Evolutionary conservation across 2,329 filamentous ascomycete genomes (phyloP), one percentile per base, ranked within the genome.

Genomic region (Botryotinia narcissicola): DNA sequence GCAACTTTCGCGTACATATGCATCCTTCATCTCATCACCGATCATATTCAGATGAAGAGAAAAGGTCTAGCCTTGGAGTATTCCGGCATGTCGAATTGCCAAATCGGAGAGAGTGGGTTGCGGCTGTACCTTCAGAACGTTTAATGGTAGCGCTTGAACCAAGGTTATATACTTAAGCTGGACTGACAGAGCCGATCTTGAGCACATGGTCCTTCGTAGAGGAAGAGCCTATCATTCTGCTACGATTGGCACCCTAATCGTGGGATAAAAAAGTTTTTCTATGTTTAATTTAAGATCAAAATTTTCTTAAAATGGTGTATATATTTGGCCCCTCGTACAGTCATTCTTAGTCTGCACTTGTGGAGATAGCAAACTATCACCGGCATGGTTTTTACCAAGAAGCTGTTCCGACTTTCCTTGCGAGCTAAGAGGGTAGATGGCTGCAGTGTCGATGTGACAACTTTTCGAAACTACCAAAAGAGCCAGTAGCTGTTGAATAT

Each of bases 391-490:
- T 64, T 64, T 25, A 44, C 61, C 25, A 44, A 64, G 61, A n/a
- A 64, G 61, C 37, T 64, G 61, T 64, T 64, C 61, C 61, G 61
- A 64, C 22, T 64, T 64, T 29, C 40, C 40, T 2, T 64, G 37
- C 6, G 37, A 64, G 40, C 37, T 64, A 64, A 46, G 61, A n/a
- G 37, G 40, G 37, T 64, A 64, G 40, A 46, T 64, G 61, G 40
- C 61, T 29, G 61, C 61, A 16, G 61, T 64, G 10, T 64, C 61
- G 14, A 64, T 44, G 12, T 64, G 61, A 32, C 61, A 25, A 44
- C 46, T 10, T 20, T 64, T 44, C 25, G 44, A 25, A 4, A 40
- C 32, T 22, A 25, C n/a, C 40, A 64, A 44, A 64, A 64, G 61
- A 64, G 61, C 61, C 12, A 64, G n/a, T 40, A 40, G n/a, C 18